Percentiles rank a stretch among this genome's conserved stretches.
Evolutionary conservation across 345 rosid species (phyloP).

Genomic region (Bruguiera gymnorhiza): DNA sequence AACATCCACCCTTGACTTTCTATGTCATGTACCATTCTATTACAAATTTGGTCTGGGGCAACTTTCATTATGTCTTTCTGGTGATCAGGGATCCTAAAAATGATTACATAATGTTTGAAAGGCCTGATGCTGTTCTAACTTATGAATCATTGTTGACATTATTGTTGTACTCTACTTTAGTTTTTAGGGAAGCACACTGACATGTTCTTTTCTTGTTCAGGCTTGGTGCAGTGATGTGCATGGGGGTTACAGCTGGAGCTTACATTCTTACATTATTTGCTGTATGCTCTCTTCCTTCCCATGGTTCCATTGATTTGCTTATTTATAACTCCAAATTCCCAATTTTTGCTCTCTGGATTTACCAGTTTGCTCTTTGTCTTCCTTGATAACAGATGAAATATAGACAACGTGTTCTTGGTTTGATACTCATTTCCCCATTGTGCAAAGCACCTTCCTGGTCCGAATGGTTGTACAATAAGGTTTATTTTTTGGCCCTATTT

Average conservation of each 20-base stretch:
- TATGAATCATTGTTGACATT: too few species aligned
- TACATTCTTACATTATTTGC: conserved; percentile 89
- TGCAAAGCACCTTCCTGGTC: conserved; percentile 95
- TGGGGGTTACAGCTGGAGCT: conserved; percentile 99
- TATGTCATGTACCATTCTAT: too few species aligned
- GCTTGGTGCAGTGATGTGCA: conserved; percentile 94
- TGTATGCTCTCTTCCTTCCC: conserved; percentile 39
- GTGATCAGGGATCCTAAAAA: too few species aligned
- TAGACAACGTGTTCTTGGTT: conserved; percentile 79
- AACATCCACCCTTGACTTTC: neutral
- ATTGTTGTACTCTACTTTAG: too few species aligned
- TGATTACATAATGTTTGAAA: too few species aligned
- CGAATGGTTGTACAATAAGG: conserved; percentile 35
- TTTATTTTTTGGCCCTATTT: conserved; percentile 10
- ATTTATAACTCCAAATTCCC: too few species aligned
- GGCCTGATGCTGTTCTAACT: too few species aligned
- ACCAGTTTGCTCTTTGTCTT: neutral
- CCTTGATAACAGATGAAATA: conserved; percentile 68
- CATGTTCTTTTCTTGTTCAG: conserved; percentile 28
- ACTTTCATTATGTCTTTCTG: conserved; percentile 5
- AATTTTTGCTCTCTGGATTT: conserved; percentile 1
- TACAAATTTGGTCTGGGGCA: too few species aligned
- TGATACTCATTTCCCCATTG: conserved; percentile 91
- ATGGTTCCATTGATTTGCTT: too few species aligned
- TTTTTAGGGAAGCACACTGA: too few species aligned